Base-by-base conservation (phyloP, 306 rosid genomes). In the Cicer bijugum region DNA sequence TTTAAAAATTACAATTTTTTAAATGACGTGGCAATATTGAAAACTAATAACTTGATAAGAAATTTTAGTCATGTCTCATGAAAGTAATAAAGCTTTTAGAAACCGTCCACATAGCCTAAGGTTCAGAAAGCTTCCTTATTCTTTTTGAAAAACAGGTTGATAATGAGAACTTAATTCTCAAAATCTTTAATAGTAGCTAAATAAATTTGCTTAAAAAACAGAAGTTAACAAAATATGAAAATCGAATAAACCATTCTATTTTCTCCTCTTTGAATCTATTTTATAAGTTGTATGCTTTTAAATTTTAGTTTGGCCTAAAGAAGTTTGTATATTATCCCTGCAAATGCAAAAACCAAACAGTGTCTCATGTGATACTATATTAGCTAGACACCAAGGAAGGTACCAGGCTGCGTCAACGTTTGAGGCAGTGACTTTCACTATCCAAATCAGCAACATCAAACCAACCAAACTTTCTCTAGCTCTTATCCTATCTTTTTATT, bases 391-490 rank as follows among this genome's bases (percentile, higher is more conserved):
- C 12, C 1, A n/a, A 61, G 44, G 12, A 38, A 43, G 59, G 42
- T 55, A 44, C 10, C 4, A 39, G 17, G 53, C 33, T 60, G 17
- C 56, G 76, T 81, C 85, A 76, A 76, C 61, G 50, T 76, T 62
- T 45, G 52, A 19, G 74, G 78, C 74, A 64, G 47, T 19, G 55
- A 1, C n/a, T n/a, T 16, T 16, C 17, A 16, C 17, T 16, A 0
- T 16, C 17, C 17, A 16, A 16, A 16, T 16, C 17, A 16, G 17
- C 17, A 16, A 16, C 17, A 16, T 16, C 17, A 16, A 16, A 16
- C 17, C 17, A 16, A 16, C 17, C 17, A 16, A 16, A 16, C 17
- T 16, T 16, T 16, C 17, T 16, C 17, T 16, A 16, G 17, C 17
- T 16, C 17, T 16, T 16, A 16, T 16, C 17, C 17, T 16, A 16